Evolutionary conservation across 1,284 basidiomycete species (phyloP), one percentile per base, ranked within the genome.

Genomic region (Tilletia setariae): DNA sequence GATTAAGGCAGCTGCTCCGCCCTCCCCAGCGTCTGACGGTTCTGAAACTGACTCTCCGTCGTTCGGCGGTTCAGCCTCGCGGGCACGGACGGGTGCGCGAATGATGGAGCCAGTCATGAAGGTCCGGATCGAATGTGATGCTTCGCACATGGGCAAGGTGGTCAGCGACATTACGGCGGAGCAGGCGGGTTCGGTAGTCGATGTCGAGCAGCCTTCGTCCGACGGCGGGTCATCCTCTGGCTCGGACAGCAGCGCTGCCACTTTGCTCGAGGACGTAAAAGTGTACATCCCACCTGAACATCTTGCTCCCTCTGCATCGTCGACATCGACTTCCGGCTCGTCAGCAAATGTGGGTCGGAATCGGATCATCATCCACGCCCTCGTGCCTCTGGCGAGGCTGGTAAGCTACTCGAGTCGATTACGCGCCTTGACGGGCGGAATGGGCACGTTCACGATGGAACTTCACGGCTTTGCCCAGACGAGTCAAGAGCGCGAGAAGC

Each of bases 341-440:
- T 84, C 84, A 47, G 79, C 67, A 80, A 79, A 30, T 72, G 79
- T 16, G 72, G 84, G 0, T 92, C 89, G 61, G 64, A 35, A 70
- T 8, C 70, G 70, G 49, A 77, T 75, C 9, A 72, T 70, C 43
- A 75, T 82, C 21, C 68, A 72, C 6, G 80, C 90, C 2, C 76
- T 89, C 30, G 91, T 90, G 9, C 92, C 92, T 2, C 85, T 94
- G 28, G 90, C 89, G 72, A 87, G 86, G 74, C 89, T 93, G 86
- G 85, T 94, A 30, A 89, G 92, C 79, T 94, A 91, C 78, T 90
- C 90, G 23, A 89, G 85, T 64, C 86, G 91, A 30, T 82, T 94
- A 64, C 88, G 92, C 19, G 89, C 92, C 0, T 82, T 94, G 25
- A 90, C 91, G 0, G 92, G 90, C 53, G 92, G 92, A 1, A 88